Percentiles rank a stretch among this genome's conserved stretches.
These are phyloP conservation scores for Nakazawaea pomicola DNA, from an alignment of 805 yeast species.

Conservation along the genomic window DNA sequence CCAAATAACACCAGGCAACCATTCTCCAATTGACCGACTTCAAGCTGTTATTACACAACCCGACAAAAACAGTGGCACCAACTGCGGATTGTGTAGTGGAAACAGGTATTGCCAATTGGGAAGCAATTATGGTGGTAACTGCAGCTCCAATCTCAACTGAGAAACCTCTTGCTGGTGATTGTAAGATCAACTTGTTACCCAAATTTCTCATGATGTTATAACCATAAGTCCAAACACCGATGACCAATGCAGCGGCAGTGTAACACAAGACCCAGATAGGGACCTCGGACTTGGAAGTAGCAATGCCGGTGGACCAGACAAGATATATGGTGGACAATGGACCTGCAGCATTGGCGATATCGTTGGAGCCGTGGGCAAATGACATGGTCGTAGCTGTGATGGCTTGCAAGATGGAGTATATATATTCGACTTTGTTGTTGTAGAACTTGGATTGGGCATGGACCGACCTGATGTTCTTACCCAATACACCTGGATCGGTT, in stretches of 20 bases:
- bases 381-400: conserved; percentile 77
- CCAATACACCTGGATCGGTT: conserved; percentile 29
- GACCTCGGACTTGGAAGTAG: conserved; percentile 45
- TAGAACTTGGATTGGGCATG: conserved; percentile 59
- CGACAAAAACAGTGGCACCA: conserved; percentile 75
- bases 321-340: conserved; percentile 64
- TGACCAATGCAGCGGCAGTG: conserved; percentile 60
- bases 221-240: conserved; percentile 70
- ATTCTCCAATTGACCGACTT: conserved; percentile 72
- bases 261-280: conserved; percentile 70
- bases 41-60: conserved; percentile 61
- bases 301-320: conserved; percentile 51
- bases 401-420: conserved; percentile 64
- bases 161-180: conserved; percentile 76
- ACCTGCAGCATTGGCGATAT: conserved; percentile 74
- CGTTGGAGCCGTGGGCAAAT: conserved; percentile 80
- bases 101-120: conserved; percentile 65
- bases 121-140: conserved; percentile 67
- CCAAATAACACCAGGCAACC: conserved; percentile 65
- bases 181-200: conserved; percentile 71
- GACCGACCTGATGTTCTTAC: conserved; percentile 43
- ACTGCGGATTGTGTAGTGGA: conserved; percentile 78
- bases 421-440: conserved; percentile 64
- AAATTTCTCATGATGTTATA: conserved; percentile 64
- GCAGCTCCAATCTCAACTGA: conserved; percentile 78